These are phyloP conservation scores for Glebionis coronaria DNA, from an alignment of 129 eudicot genomes.

Conservation along the genomic window DNA sequence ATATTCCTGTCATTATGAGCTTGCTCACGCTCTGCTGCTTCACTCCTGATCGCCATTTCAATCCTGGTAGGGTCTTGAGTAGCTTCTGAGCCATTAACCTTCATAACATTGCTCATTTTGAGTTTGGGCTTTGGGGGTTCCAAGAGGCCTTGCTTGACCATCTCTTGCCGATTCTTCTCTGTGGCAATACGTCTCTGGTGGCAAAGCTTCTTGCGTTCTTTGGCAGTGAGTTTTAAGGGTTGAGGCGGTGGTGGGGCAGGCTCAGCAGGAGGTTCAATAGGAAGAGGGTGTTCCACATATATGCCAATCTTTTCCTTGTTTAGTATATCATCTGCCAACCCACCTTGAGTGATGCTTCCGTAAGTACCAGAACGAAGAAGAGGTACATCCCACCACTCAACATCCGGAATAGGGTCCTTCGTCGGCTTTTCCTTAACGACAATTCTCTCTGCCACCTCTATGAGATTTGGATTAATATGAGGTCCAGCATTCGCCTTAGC, in stretches of 20 bases:
- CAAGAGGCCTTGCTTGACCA: constrained; percentile 79
- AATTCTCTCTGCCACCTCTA: constrained; percentile 80
- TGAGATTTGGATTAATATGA: constrained; percentile 84
- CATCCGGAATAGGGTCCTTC: constrained; percentile 84
- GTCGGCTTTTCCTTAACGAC: constrained; percentile 64
- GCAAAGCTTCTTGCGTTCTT: constrained; percentile 86
- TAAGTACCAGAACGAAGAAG: too few species aligned
- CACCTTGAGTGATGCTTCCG: too few species aligned
- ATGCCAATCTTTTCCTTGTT: constrained; percentile 73
- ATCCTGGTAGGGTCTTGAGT: constrained; percentile 88
- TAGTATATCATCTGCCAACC: constrained; percentile 12
- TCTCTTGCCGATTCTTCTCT: constrained; percentile 86
- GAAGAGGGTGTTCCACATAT: constrained; percentile 87
- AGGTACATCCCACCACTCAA: constrained; percentile 48
- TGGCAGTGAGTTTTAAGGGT: constrained; percentile 79
- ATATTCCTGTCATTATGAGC: constrained; percentile 85
- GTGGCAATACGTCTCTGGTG: constrained; percentile 72
- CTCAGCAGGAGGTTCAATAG: constrained; percentile 91
- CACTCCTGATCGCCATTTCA: constrained; percentile 83
- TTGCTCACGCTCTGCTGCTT: constrained; percentile 93
- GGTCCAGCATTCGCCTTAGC: constrained; percentile 92
- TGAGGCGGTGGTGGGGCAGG: constrained; percentile 97
- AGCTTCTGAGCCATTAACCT: constrained; percentile 85
- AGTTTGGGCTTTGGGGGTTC: constrained; percentile 95
- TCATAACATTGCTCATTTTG: constrained; percentile 97